Percentiles rank a stretch among this genome's conserved stretches.
These are phyloP conservation scores for Senecio squalidus DNA, from an alignment of 140 eudicot genomes.

Conservation along the genomic window DNA sequence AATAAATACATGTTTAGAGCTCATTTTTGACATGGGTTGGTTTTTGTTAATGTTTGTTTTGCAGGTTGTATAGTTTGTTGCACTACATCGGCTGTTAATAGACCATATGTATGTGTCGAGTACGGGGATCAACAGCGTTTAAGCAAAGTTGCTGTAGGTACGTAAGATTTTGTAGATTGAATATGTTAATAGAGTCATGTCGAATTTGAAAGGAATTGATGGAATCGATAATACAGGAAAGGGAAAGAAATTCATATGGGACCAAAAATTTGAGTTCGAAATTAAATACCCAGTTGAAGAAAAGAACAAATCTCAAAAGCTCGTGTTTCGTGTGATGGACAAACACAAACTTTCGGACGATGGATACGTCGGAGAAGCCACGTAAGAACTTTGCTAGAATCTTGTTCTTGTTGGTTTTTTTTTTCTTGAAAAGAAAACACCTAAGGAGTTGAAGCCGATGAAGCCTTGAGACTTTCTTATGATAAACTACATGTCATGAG, in stretches of 20 bases:
- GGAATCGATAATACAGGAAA: constrained; percentile 17
- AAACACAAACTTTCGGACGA: constrained; percentile 35
- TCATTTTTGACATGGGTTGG: background rate
- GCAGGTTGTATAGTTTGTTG: constrained; percentile 37
- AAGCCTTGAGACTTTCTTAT: background rate
- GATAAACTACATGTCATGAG: background rate
- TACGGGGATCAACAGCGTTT: constrained; percentile 36
- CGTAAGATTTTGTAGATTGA: background rate
- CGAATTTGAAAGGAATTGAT: background rate
- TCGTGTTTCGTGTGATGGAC: constrained; percentile 39
- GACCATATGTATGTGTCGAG: constrained; percentile 37
- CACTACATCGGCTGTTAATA: constrained; percentile 20
- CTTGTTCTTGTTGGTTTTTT: background rate
- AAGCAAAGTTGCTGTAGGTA: constrained; percentile 46
- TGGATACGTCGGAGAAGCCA: constrained; percentile 40
- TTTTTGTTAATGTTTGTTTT: background rate
- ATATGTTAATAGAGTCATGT: background rate
- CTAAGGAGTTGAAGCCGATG: too few species aligned
- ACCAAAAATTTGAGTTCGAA: constrained; percentile 41
- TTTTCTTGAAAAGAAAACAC: too few species aligned
- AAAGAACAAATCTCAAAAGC: constrained; percentile 19
- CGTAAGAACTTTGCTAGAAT: constrained; percentile 19
- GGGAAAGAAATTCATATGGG: constrained; percentile 43
- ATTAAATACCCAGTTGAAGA: constrained; percentile 25
- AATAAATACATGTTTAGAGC: background rate